Percentiles rank a stretch among this genome's conserved stretches.
Conservation (phyloP, 768 basidiomycete species). For the Russula sp. region DNA sequence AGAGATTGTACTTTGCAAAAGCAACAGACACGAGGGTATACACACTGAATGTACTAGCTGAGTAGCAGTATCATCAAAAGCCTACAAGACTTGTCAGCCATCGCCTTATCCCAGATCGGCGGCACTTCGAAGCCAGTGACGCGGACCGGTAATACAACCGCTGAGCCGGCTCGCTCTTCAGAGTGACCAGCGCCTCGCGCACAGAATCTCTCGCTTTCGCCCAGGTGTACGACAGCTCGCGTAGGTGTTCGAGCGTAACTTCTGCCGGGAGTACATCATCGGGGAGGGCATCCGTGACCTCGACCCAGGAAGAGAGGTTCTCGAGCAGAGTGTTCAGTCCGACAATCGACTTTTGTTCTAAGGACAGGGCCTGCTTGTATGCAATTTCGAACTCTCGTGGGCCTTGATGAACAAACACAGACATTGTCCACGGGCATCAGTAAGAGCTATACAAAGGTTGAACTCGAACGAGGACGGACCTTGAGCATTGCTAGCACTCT, state of each 20-base stretch:
- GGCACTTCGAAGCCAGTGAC: background rate
- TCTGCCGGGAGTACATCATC: background rate
- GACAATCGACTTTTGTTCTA: background rate
- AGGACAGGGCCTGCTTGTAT: background rate
- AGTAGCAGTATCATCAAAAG: background rate
- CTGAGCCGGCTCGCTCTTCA: too few species aligned
- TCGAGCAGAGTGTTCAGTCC: background rate
- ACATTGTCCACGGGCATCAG: too few species aligned
- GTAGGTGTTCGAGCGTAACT: background rate
- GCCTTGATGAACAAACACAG: background rate
- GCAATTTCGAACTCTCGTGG: background rate
- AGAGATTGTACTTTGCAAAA: too few species aligned
- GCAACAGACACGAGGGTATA: too few species aligned
- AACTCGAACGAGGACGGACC: background rate
- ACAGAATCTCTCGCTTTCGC: too few species aligned
- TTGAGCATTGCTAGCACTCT: too few species aligned
- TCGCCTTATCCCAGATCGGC: background rate
- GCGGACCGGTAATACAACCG: background rate
- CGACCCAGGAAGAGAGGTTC: background rate
- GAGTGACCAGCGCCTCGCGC: too few species aligned
- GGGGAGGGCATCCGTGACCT: background rate
- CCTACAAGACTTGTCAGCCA: background rate
- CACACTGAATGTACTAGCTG: too few species aligned
- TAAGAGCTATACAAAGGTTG: too few species aligned
- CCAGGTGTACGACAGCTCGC: background rate